A percentile compares a stretch with the other conserved stretches of the same genome.
phyloP scores from a whole-genome alignment of 2,329 filamentous ascomycete genomes.

The Sarocladium strictum region DNA sequence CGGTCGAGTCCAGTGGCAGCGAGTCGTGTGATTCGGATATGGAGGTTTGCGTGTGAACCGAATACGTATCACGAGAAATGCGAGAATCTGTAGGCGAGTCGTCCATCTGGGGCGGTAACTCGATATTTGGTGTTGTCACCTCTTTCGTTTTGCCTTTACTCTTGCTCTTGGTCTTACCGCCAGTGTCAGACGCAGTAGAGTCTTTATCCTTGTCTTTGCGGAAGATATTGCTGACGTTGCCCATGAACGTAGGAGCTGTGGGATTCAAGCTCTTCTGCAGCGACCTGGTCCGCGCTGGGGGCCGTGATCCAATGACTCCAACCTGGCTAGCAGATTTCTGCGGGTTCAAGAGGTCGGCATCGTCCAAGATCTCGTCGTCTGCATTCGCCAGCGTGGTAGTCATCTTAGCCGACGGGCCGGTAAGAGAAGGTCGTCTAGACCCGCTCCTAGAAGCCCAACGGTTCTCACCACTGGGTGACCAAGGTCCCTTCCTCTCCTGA shows the following conservation, averaged over 20 bases:
- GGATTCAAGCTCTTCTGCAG: slow-evolving; percentile 67
- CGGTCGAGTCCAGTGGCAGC: slow-evolving; percentile 45
- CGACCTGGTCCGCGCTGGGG: slow-evolving; percentile 28
- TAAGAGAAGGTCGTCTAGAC: slow-evolving; percentile 51
- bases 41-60: slow-evolving; percentile 52
- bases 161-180: slow-evolving; percentile 32
- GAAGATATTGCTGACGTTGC: slow-evolving; percentile 63
- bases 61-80: slow-evolving; percentile 50
- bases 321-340: slow-evolving; percentile 51
- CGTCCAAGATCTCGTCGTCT: slow-evolving; percentile 58
- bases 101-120: slow-evolving; percentile 29
- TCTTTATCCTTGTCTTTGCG: slow-evolving; percentile 34
- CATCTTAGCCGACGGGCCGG: slow-evolving; percentile 54
- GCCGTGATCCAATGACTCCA: slow-evolving; percentile 75
- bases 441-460: slow-evolving; percentile 12
- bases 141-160: slow-evolving; percentile 34
- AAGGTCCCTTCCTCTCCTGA: slow-evolving; percentile 31
- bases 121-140: slow-evolving; percentile 30
- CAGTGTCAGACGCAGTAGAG: slow-evolving; percentile 37
- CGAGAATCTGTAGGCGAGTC: slow-evolving; percentile 48
- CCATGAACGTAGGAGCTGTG: slow-evolving; percentile 81
- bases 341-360: slow-evolving; percentile 47
- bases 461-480: slow-evolving; percentile 51
- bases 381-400: slow-evolving; percentile 57
- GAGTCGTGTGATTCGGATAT: slow-evolving; percentile 57